phyloP scores from a whole-genome alignment of 225 moss, liverwort and hornwort genomes.

The Lunularia cruciata region DNA sequence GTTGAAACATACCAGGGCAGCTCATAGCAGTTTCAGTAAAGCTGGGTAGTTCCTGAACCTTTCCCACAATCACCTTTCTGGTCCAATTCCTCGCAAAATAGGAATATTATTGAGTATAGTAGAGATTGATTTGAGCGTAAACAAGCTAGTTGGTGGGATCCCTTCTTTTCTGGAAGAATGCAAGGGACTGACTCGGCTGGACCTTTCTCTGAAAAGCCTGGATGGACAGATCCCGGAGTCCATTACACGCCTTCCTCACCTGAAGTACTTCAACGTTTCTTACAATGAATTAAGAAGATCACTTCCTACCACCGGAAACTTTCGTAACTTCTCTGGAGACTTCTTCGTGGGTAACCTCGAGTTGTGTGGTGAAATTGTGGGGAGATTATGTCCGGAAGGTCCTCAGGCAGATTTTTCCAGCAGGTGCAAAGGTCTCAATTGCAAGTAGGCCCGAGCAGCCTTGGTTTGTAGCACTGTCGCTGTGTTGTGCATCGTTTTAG shows the following conservation, averaged over 20 bases:
- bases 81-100: constrained; percentile 45
- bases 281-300: constrained; percentile 30
- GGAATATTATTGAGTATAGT: constrained; percentile 41
- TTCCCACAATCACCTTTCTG: constrained; percentile 51
- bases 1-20: constrained; percentile 39
- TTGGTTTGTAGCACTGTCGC: not conserved
- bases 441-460: not conserved
- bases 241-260: not conserved
- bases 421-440: not conserved
- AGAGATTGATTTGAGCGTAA: constrained; percentile 49
- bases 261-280: constrained; percentile 38
- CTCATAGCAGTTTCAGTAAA: constrained; percentile 27
- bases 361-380: constrained; percentile 26
- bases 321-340: constrained; percentile 10
- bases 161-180: constrained; percentile 20
- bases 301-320: constrained; percentile 30
- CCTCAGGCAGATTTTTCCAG: not conserved
- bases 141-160: constrained; percentile 33
- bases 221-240: constrained; percentile 22
- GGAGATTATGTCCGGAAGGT: not conserved
- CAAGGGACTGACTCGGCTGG: constrained; percentile 24
- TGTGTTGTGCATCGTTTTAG: not conserved
- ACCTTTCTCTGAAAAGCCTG: constrained; percentile 31
- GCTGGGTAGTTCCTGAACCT: constrained; percentile 45
- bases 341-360: constrained; percentile 25